These are phyloP conservation scores for Tuber brumale DNA, from an alignment of 495 filamentous ascomycete genomes.

Conservation along the genomic window DNA sequence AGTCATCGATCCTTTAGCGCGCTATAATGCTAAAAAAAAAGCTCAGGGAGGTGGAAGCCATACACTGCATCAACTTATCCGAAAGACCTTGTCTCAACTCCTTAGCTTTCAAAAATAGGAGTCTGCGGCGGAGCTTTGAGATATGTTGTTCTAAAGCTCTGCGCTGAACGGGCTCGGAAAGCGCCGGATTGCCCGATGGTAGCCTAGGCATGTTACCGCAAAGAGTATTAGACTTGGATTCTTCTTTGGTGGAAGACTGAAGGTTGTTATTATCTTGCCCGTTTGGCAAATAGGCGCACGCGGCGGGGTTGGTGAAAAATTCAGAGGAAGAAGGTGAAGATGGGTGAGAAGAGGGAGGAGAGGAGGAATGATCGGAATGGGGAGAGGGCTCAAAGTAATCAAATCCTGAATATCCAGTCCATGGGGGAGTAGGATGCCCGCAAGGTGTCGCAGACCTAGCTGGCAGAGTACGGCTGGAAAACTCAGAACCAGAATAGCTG, in stretches of 20 bases:
- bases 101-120: not conserved
- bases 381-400: not conserved
- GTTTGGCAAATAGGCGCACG: not conserved
- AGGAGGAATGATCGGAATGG: not conserved
- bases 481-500: not conserved
- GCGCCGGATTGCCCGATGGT: not conserved
- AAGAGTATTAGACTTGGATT: not conserved
- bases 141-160: not conserved
- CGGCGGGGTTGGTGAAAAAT: too few species aligned
- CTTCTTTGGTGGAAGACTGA: too few species aligned
- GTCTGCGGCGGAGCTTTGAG: not conserved
- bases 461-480: not conserved
- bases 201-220: not conserved
- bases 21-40: not conserved
- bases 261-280: not conserved
- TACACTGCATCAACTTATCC: not conserved
- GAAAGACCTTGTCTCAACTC: not conserved
- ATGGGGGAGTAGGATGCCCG: not conserved
- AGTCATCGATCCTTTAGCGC: not conserved
- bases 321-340: not conserved
- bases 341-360: not conserved
- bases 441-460: not conserved
- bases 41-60: too few species aligned
- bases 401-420: not conserved
- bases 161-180: not conserved